Evolutionary conservation across 208 protist species (phyloP).

Genomic region (Trypanosoma rangeli): DNA sequence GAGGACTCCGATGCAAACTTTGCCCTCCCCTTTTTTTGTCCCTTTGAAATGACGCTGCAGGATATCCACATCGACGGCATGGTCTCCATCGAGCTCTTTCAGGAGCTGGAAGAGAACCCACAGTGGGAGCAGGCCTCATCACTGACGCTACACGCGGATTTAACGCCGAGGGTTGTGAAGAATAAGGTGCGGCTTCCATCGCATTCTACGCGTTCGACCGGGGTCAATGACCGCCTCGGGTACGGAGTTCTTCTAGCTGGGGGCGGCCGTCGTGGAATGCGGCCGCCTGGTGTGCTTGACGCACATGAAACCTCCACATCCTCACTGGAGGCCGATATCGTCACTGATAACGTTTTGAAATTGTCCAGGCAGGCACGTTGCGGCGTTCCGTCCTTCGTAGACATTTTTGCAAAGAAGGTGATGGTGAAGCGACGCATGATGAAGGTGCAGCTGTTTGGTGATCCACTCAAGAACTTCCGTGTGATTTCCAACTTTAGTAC

Average conservation of each 20-base stretch:
- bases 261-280: constrained; percentile 77
- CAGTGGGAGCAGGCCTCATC: constrained; percentile 12
- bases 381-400: constrained; percentile 35
- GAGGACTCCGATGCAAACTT: constrained; percentile 69
- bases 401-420: constrained; percentile 49
- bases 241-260: constrained; percentile 77
- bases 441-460: constrained; percentile 82
- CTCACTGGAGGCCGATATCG: constrained; percentile 8
- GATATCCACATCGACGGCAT: constrained; percentile 80
- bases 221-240: constrained; percentile 31
- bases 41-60: constrained; percentile 82
- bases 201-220: constrained; percentile 10
- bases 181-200: constrained; percentile 2
- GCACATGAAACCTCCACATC: constrained; percentile 15
- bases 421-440: constrained; percentile 51
- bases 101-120: constrained; percentile 51
- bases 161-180: constrained; percentile 1
- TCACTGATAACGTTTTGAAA: constrained; percentile 1
- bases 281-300: constrained; percentile 44
- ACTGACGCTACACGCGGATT: not conserved
- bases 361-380: constrained; percentile 10
- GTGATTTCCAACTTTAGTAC: constrained; percentile 80
- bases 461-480: constrained; percentile 80
- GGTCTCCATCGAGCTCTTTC: constrained; percentile 77
- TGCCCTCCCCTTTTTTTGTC: constrained; percentile 84